Base-by-base conservation (phyloP, 139 green algal species). In the Trebouxia sp. region DNA sequence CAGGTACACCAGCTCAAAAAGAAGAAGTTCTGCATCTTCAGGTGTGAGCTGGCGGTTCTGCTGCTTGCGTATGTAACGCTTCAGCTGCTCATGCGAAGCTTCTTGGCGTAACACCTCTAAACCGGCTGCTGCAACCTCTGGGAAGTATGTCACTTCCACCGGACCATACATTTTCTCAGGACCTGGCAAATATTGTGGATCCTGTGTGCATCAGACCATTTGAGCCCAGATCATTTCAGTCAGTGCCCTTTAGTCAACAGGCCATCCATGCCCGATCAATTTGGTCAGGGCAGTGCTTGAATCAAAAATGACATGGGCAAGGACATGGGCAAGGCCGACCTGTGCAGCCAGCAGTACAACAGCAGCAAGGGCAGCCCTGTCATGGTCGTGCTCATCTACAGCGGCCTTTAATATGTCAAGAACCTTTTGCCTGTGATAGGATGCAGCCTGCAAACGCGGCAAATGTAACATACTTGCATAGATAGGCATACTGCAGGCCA, bases 1-100 rank as follows among this genome's bases (percentile, higher is more conserved):
- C 11, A 72, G 5, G 32, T 72, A 72, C 15, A 72, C 62, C 5
- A 72, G 62, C 62, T 72, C 62, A 72, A 72, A 72, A 5, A 35
- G 42, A n/a, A 72, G 32, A 45, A 72, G 62, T 14, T 72, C 62
- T 8, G 62, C 62, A 26, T 43, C n/a, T 43, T 72, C 62, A 30
- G 62, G 32, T 17, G 14, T 72, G 62, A 43, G 37, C 20, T 72
- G 62, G 3, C 32, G 62, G 35, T 72, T 35, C 12, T 72, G 62
- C 4, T 42, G 32, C 32, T 72, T 72, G 62, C 62, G 62, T 35
- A 72, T 28, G 62, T 72, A 72, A 24, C 62, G 62, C 20, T 72
- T 72, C 11, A 72, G 32, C 32, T 72, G 32, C 32, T 72, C 62
- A 72, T 8, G 14, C 11, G 62, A 72, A 12, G 32, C 62, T 43